These are phyloP conservation scores for Magnaporthiopsis rhizophila DNA, from an alignment of 2,329 filamentous ascomycete genomes.

Conservation along the genomic window DNA sequence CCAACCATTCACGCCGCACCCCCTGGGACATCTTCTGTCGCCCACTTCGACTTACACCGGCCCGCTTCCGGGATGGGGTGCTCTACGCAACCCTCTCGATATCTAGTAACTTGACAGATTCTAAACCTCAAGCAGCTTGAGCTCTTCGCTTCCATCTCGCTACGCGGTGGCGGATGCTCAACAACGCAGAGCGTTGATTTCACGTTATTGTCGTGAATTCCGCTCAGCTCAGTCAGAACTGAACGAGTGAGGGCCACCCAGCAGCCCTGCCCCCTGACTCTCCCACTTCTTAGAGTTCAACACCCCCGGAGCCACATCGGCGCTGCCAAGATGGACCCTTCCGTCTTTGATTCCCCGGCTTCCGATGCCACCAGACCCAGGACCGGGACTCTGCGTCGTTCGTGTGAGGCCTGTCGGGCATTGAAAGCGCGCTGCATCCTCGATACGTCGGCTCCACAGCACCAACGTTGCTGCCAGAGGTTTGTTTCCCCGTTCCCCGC, in stretches of 20 bases:
- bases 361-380: constrained; percentile 7
- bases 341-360: background rate
- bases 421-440: constrained; percentile 17
- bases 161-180: background rate
- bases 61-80: background rate
- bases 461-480: constrained; percentile 14
- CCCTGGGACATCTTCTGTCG: background rate
- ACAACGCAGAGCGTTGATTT: background rate
- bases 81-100: background rate
- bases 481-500: background rate
- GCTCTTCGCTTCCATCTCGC: background rate
- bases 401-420: constrained; percentile 16
- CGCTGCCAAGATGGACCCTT: background rate
- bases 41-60: constrained; percentile 2
- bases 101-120: background rate
- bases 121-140: too few species aligned
- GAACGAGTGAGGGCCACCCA: too few species aligned
- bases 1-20: constrained; percentile 9
- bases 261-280: too few species aligned
- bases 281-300: too few species aligned
- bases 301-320: background rate
- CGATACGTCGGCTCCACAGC: constrained; percentile 5
- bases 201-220: background rate
- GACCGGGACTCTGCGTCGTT: constrained; percentile 15
- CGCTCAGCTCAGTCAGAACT: too few species aligned